phyloP scores from a whole-genome alignment of 2,329 filamentous ascomycete species.

The Xenosphaeropsis pyriputrescens region DNA sequence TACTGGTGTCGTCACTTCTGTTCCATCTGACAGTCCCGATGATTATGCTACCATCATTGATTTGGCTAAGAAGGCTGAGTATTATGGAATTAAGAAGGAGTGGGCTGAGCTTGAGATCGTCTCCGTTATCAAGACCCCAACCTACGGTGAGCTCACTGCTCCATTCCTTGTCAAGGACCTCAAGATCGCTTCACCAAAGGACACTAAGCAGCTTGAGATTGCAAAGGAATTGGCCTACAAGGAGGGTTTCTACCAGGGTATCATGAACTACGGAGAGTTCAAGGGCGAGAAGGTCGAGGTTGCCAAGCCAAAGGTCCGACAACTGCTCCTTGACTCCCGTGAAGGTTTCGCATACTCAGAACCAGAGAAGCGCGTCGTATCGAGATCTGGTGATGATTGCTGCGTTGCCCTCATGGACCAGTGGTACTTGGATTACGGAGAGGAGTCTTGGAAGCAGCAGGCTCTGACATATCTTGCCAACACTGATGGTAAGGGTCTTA shows the following conservation, averaged over 20 bases:
- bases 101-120: slow-evolving; percentile 87
- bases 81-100: slow-evolving; percentile 90
- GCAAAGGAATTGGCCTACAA: slow-evolving; percentile 96
- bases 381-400: slow-evolving; percentile 81
- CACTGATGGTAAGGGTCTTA: slow-evolving; percentile 50
- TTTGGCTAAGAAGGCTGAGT: slow-evolving; percentile 87
- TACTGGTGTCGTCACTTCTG: slow-evolving; percentile 89
- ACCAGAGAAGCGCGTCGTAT: slow-evolving; percentile 79
- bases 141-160: slow-evolving; percentile 74
- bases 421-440: slow-evolving; percentile 96
- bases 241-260: slow-evolving; percentile 93
- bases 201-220: slow-evolving; percentile 76
- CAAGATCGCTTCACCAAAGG: slow-evolving; percentile 95
- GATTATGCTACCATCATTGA: slow-evolving; percentile 85
- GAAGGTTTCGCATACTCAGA: slow-evolving; percentile 88
- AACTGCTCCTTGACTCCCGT: slow-evolving; percentile 60
- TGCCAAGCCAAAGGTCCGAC: slow-evolving; percentile 73
- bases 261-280: slow-evolving; percentile 76
- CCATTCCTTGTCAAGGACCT: slow-evolving; percentile 75
- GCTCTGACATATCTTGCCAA: slow-evolving; percentile 61
- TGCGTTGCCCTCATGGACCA: slow-evolving; percentile 89
- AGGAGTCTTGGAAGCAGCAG: slow-evolving; percentile 69
- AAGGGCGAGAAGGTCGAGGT: slow-evolving; percentile 75
- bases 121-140: slow-evolving; percentile 80
- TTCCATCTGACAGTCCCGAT: slow-evolving; percentile 91